phyloP scores from a whole-genome alignment of 2,329 filamentous ascomycete genomes.

The Aspergillus flavus region DNA sequence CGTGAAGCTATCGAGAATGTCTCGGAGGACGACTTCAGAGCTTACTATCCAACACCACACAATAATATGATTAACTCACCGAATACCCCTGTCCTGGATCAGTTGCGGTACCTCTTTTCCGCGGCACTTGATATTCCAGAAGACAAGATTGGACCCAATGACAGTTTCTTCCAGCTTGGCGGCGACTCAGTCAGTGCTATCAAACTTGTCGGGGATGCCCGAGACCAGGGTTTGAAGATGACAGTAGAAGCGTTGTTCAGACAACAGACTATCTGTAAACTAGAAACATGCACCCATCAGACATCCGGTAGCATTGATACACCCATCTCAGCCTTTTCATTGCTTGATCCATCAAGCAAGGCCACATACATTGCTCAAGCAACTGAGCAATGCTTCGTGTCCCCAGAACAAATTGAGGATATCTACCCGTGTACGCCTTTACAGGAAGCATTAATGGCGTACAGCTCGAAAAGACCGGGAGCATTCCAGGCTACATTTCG shows the following conservation, averaged over 20 bases:
- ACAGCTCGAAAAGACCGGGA: constrained; percentile 42
- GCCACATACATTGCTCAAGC: neutral
- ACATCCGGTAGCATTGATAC: neutral
- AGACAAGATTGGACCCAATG: constrained; percentile 3
- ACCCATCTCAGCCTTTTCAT: neutral
- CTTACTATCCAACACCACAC: constrained; percentile 21
- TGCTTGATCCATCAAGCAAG: neutral
- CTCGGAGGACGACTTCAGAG: neutral
- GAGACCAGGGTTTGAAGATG: constrained; percentile 15
- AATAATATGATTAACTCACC: neutral
- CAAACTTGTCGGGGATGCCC: constrained; percentile 18
- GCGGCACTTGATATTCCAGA: neutral
- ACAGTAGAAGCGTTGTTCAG: constrained; percentile 8
- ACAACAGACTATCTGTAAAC: neutral
- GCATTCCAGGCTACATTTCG: constrained; percentile 27
- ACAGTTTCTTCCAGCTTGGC: constrained; percentile 27
- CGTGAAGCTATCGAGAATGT: neutral
- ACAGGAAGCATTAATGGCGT: constrained; percentile 42
- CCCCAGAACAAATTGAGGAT: constrained; percentile 10
- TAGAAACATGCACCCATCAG: neutral
- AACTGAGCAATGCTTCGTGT: neutral
- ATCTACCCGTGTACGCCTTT: constrained; percentile 34
- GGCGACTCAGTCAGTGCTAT: constrained; percentile 28
- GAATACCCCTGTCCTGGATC: constrained; percentile 17
- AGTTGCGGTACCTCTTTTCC: constrained; percentile 11